A percentile compares a stretch with the other conserved stretches of the same genome.
These are phyloP conservation scores for Pestalotiopsis sp. DNA, from an alignment of 2,329 filamentous ascomycete species.

Conservation along the genomic window DNA sequence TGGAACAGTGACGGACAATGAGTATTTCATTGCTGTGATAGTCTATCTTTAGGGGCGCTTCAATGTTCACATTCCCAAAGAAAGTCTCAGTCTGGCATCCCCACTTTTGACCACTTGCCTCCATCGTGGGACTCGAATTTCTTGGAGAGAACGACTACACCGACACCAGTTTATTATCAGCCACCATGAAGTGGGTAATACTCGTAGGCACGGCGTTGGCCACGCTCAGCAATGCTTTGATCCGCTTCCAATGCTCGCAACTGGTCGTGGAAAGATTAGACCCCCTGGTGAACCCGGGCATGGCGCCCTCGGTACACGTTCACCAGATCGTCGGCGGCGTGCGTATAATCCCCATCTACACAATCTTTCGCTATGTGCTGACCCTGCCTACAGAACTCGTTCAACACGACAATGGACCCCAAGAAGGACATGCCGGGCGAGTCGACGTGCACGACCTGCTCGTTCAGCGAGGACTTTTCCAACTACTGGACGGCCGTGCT, in stretches of 20 bases:
- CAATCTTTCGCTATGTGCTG: conserved; percentile 23
- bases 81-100: neutral
- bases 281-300: conserved; percentile 3
- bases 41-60: neutral
- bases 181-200: neutral
- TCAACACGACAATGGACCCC: conserved; percentile 31
- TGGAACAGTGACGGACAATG: neutral
- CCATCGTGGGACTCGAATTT: no score
- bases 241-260: conserved; percentile 10
- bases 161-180: neutral
- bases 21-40: neutral
- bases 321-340: conserved; percentile 10
- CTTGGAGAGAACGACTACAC: neutral
- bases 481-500: conserved; percentile 31
- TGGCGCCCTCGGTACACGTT: neutral
- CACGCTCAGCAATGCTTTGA: neutral
- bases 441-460: conserved; percentile 31
- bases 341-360: neutral
- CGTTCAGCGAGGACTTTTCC: conserved; percentile 29
- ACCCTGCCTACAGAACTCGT: conserved; percentile 30
- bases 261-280: conserved; percentile 5
- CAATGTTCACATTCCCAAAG: neutral
- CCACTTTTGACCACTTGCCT: neutral
- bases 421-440: conserved; percentile 22
- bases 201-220: neutral